A percentile compares a stretch with the other conserved stretches of the same genome.
Conservation (phyloP, 495 filamentous ascomycete species). For the Xylaria curta region DNA sequence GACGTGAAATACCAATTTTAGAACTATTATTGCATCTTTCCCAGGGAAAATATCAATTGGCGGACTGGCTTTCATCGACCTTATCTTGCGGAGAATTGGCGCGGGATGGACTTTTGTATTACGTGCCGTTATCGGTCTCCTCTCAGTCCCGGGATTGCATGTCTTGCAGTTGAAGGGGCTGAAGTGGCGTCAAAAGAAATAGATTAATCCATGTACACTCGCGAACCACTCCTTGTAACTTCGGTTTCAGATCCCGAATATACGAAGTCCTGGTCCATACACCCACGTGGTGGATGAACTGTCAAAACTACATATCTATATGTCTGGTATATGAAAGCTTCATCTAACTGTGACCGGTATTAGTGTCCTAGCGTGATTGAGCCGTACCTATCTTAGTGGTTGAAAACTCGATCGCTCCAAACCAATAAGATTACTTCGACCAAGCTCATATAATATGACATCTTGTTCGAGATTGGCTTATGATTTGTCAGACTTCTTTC, state of each 20-base stretch:
- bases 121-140: constrained; percentile 7
- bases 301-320: constrained; percentile 4
- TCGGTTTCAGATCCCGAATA: neutral
- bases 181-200: constrained; percentile 8
- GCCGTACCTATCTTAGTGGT: neutral
- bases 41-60: too few relatives aligned
- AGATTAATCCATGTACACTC: neutral
- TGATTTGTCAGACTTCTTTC: neutral
- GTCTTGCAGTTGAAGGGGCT: neutral
- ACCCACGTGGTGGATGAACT: constrained; percentile 8
- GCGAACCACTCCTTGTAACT: constrained; percentile 3
- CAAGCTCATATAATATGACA: neutral
- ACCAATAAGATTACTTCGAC: neutral
- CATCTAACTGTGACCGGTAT: neutral
- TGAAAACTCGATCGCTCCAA: neutral
- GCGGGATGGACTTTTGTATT: neutral
- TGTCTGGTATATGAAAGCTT: neutral
- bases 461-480: too few relatives aligned
- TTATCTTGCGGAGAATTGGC: neutral
- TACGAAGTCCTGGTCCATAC: neutral
- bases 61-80: neutral
- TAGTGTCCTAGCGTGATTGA: neutral
- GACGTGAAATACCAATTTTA: too few relatives aligned
- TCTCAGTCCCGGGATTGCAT: neutral
- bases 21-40: too few relatives aligned